These are phyloP conservation scores for Solanum sitiens DNA, from an alignment of 257 asterid species.

Conservation along the genomic window DNA sequence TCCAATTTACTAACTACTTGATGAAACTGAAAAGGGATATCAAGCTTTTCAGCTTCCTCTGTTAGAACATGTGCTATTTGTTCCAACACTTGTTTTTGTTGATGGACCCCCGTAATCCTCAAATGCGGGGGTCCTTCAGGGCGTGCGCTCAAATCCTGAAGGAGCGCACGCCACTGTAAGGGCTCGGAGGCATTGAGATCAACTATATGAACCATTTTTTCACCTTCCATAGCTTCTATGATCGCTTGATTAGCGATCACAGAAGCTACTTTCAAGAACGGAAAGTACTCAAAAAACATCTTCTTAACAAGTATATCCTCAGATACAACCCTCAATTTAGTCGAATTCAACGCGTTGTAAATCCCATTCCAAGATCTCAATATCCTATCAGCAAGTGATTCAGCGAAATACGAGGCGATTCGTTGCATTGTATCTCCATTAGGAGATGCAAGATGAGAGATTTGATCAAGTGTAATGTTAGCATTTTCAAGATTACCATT, in stretches of 20 bases:
- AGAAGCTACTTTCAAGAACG: slow-evolving; percentile 74
- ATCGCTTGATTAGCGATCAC: slow-evolving; percentile 77
- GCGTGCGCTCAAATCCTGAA: slow-evolving; percentile 80
- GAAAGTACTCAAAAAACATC: slow-evolving; percentile 73
- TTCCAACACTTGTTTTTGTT: slow-evolving; percentile 54
- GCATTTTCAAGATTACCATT: slow-evolving; percentile 75
- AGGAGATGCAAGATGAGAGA: slow-evolving; percentile 77
- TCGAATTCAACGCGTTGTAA: slow-evolving; percentile 63
- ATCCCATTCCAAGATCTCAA: slow-evolving; percentile 85
- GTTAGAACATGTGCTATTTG: slow-evolving; percentile 68
- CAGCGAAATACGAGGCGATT: slow-evolving; percentile 79
- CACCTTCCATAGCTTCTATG: slow-evolving; percentile 93
- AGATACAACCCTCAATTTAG: slow-evolving; percentile 29
- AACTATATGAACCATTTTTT: slow-evolving; percentile 80
- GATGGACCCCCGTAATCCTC: slow-evolving; percentile 79
- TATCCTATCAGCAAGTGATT: slow-evolving; percentile 77
- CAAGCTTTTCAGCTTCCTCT: slow-evolving; percentile 78
- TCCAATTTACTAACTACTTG: slow-evolving; percentile 61
- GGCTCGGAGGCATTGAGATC: slow-evolving; percentile 75
- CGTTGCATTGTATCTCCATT: slow-evolving; percentile 95
- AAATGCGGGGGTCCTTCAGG: slow-evolving; percentile 98
- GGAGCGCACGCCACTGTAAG: slow-evolving; percentile 78
- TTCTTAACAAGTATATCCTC: slow-evolving; percentile 59
- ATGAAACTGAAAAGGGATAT: slow-evolving; percentile 82
- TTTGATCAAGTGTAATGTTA: slow-evolving; percentile 81